Percentiles rank a stretch among this genome's conserved stretches.
phyloP scores from a whole-genome alignment of 2,329 filamentous ascomycete genomes.

The Botrytis porri region DNA sequence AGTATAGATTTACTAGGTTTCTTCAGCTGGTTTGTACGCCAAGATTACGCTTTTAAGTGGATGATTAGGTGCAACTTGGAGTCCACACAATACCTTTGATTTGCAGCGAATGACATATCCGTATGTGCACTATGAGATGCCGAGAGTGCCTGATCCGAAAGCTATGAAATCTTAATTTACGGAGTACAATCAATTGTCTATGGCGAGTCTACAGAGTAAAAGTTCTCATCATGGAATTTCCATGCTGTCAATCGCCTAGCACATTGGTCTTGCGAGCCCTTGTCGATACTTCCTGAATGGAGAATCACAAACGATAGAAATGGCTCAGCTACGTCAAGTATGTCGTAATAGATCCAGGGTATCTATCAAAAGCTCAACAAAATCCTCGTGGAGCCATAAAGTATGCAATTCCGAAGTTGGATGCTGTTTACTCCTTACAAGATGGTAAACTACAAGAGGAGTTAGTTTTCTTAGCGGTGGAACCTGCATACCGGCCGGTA shows the following conservation, averaged over 20 bases:
- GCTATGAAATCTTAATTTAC: neutral
- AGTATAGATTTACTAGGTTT: neutral
- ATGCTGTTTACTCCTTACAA: neutral
- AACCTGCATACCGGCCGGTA: too few species aligned
- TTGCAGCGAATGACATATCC: neutral
- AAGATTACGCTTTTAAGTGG: slow-evolving; percentile 1
- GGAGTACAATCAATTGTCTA: neutral
- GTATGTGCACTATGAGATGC: neutral
- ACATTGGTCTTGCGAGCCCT: neutral
- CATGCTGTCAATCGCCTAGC: neutral
- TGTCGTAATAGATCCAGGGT: neutral
- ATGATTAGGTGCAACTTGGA: slow-evolving; percentile 7
- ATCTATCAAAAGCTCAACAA: neutral
- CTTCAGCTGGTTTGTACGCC: slow-evolving; percentile 17
- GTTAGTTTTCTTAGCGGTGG: neutral
- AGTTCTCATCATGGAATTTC: neutral
- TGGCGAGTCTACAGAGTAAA: neutral
- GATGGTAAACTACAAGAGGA: neutral
- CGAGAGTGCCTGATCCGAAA: slow-evolving; percentile 4
- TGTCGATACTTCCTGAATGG: neutral
- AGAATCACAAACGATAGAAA: neutral
- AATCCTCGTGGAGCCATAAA: neutral
- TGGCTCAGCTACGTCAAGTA: neutral
- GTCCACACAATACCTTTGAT: neutral
- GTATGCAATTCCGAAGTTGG: neutral